Base-by-base conservation (phyloP, 306 rosid genomes). In the Mimosa pudica region DNA sequence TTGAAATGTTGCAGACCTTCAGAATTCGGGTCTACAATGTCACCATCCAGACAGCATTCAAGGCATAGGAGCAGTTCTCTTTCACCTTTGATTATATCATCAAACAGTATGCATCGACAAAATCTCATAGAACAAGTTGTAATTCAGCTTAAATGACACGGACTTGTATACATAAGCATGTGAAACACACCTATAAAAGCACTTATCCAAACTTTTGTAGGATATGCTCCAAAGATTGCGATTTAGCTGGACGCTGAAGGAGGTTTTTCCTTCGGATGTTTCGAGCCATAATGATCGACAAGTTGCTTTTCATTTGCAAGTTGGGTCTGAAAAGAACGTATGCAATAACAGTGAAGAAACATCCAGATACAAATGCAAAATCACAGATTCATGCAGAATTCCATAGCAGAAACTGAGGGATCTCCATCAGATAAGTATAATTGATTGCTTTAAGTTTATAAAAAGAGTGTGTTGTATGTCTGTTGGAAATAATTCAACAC, bases 181-280 rank as follows among this genome's bases (percentile, higher is more conserved):
- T 32, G 33, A 42, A 24, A 33, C 51, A 68, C 73, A 68, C 52
- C 52, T 68, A 68, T 8, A 42, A 46, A 13, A 42, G 73, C 73
- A 68, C 51, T 42, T 9, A 44, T 63, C 36, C 49, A 42, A 52
- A 55, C 72, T 66, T 81, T 24, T 63, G 71, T 74, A 58, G 62
- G 64, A 78, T 62, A 45, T 69, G 68, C 66, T 79, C 81, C 36
- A 2, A 58, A 76, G 38, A 42, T 16, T 18, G 24, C 49, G n/a
- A 52, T 85, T 87, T 86, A 89, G 84, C 89, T 85, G 54, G 97
- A 81, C 35, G 89, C 92, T 14, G 87, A 44, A 7, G 97, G 97
- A 64, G 95, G 93, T 70, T 87, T 85, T 86, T 92, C 97, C 86
- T 90, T 94, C n/a, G 98, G 98, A 88, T 94, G 98, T 89, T 94